Percentiles rank a stretch among this genome's conserved stretches.
phyloP scores from a whole-genome alignment of 2,329 filamentous ascomycete genomes.

The Chaetomiaceae sp. region DNA sequence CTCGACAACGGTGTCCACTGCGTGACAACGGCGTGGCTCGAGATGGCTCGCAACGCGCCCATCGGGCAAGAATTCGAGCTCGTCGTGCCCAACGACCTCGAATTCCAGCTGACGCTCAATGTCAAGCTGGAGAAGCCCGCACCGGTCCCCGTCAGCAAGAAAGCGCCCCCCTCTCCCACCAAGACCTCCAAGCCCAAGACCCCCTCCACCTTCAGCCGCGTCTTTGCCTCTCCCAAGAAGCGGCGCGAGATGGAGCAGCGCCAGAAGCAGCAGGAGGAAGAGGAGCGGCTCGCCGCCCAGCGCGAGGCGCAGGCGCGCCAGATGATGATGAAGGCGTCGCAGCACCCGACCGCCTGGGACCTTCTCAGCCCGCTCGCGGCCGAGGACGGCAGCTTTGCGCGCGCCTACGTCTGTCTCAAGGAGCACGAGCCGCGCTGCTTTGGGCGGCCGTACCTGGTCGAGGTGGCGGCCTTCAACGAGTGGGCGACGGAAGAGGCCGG shows the following conservation, averaged over 20 bases:
- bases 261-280: slow-evolving; percentile 77
- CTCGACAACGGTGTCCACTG: slow-evolving; percentile 98
- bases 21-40: slow-evolving; percentile 92
- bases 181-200: slow-evolving; percentile 69
- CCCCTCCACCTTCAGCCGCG: slow-evolving; percentile 83
- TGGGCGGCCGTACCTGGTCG: slow-evolving; percentile 79
- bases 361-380: slow-evolving; percentile 81
- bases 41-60: slow-evolving; percentile 83
- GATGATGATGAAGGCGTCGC: slow-evolving; percentile 42
- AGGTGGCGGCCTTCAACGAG: slow-evolving; percentile 96
- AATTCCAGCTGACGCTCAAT: slow-evolving; percentile 95
- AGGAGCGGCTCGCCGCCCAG: slow-evolving; percentile 65
- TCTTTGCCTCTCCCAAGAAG: slow-evolving; percentile 94
- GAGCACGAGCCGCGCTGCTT: slow-evolving; percentile 87
- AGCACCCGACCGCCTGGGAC: slow-evolving; percentile 78
- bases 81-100: slow-evolving; percentile 93
- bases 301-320: slow-evolving; percentile 62
- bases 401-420: slow-evolving; percentile 88
- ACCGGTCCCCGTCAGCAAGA: slow-evolving; percentile 30
- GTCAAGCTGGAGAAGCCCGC: slow-evolving; percentile 86
- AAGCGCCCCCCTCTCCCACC: slow-evolving; percentile 51
- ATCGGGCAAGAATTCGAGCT: slow-evolving; percentile 98
- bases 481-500: slow-evolving; percentile 86
- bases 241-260: slow-evolving; percentile 87
- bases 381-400: slow-evolving; percentile 88